Evolutionary conservation across 371 early-diverging fungal genomes (phyloP), one percentile per base, ranked within the genome.

Genomic region (Mucor velutinosus): DNA sequence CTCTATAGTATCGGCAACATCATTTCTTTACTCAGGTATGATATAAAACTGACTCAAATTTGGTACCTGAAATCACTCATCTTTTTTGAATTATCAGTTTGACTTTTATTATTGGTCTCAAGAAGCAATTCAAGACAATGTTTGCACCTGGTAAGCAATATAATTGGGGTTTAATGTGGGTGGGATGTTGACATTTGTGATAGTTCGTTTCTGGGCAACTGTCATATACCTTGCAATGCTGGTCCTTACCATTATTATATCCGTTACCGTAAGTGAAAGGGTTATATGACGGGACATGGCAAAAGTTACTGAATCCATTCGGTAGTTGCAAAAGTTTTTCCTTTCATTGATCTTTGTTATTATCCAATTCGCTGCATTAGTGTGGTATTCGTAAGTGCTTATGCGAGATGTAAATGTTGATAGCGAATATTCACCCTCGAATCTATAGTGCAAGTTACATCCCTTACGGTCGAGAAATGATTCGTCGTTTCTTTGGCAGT

Each of bases 1-100:
- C 82, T 95, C 32, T 97, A 95, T 77, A 92, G 95, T 59, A 67
- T 95, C 19, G 97, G 97, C 58, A 96, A 97, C 75, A 63, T 95
- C n/a, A 64, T 95, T 19, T 92, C 96, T 17, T 66, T 97, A 47
- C 64, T 92, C 61, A 89, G 93, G 89, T 89, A 86, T 37, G 29
- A 1, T 51, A 56, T 51, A 37, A 11, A 2, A 10, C 10, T 21
- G 25, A 12, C 27, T 6, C 3, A 7, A 7, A 3, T 25, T 25
- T 53, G 15, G 53, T 53, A 4, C 53, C 53, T 53, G 53, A 53
- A 27, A 33, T 41, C 17, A 3, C 49, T 47, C 3, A 55, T 39
- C 94, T 62, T 89, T 92, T 5, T 95, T 95, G 95, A 76, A 79
- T 95, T 61, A 85, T 94, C 45, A 96, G 97, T 56, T 92, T 93